Percentiles rank a stretch among this genome's conserved stretches.
phyloP scores from a whole-genome alignment of 1,139 yeast genomes.

The Geotrichum citri-aurantii region DNA sequence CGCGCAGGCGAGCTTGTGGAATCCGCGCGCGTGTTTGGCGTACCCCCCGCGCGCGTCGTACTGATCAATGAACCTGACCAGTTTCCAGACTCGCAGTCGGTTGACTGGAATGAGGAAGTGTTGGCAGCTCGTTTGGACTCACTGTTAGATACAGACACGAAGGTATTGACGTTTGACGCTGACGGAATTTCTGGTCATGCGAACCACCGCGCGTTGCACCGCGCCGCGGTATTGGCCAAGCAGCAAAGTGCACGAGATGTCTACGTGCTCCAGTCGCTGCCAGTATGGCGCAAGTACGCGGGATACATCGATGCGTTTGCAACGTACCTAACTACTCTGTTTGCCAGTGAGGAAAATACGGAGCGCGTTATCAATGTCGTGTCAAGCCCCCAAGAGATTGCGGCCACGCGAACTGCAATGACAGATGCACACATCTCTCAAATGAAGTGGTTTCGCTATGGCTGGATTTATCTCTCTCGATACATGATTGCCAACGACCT shows the following conservation, averaged over 20 bases:
- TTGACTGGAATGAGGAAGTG: conserved; percentile 56
- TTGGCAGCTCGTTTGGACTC: conserved; percentile 29
- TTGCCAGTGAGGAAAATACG: conserved; percentile 8
- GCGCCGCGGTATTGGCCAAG: conserved; percentile 42
- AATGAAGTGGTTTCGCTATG: conserved; percentile 93
- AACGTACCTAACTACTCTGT: conserved; percentile 9
- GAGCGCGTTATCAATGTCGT: conserved; percentile 33
- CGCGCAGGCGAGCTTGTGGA: conserved; percentile 54
- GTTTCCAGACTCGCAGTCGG: conserved; percentile 65
- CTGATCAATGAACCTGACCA: conserved; percentile 43
- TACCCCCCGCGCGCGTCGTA: conserved; percentile 38
- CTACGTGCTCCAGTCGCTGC: conserved; percentile 32
- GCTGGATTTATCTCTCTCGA: conserved; percentile 75
- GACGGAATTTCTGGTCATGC: conserved; percentile 80
- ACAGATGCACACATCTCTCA: conserved; percentile 77
- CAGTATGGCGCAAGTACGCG: conserved; percentile 36
- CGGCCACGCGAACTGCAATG: conserved; percentile 70
- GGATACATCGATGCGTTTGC: conserved; percentile 32
- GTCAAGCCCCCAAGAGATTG: conserved; percentile 45
- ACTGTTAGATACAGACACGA: conserved; percentile 29
- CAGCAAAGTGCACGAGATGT: conserved; percentile 4
- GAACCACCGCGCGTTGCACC: conserved; percentile 67
- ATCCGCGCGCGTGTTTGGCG: conserved; percentile 56
- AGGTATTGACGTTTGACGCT: conserved; percentile 73
- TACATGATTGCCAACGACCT: conserved; percentile 69